Evolutionary conservation across 1,284 basidiomycete genomes (phyloP), one percentile per base, ranked within the genome.

Genomic region (Chiua sp.): DNA sequence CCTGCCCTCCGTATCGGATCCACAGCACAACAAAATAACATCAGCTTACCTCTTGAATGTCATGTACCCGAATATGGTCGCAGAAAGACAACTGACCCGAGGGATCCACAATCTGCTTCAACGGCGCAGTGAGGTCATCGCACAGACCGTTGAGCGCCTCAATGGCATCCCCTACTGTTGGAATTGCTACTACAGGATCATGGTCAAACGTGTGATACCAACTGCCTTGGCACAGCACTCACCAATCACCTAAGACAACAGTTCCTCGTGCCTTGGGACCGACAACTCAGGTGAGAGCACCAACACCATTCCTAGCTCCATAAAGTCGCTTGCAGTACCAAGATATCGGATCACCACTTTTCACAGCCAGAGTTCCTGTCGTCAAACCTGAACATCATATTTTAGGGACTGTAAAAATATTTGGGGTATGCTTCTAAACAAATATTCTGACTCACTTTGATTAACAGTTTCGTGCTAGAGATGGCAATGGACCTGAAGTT

Each of bases 131-230:
- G 3, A 96, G 83, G 54, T 87, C 82, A 13, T 78, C 79, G 46
- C 85, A 84, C 4, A 91, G 77, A 57, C 85, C 81, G 55, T 85
- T 82, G 37, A 96, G 77, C 0, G 90, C 87, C 35, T 88, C 86
- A 23, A 93, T 81, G 0, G 88, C 85, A 62, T 93, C 88, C 7
- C 91, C 90, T 12, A 96, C 78, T 0, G 90, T 92, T 10, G 94
- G 93, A 22, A 91, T 84, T 7, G 87, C 87, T 3, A 85, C 88
- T 88, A 33, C 20, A 32, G 15, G 12, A 35, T 7, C 5, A 30
- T 23, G 2, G n/a, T 68, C 55, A 65, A n/a, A 47, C 30, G 4
- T 35, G 42, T 2, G 16, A 1, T 0, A 35, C 3, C 4, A 7
- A 6, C 30, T 16, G 48, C 7, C 12, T 16, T 12, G 23, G 13